Conservation (phyloP, 192 early-diverging fungal species). For the Gaertneriomyces semiglobifer region DNA sequence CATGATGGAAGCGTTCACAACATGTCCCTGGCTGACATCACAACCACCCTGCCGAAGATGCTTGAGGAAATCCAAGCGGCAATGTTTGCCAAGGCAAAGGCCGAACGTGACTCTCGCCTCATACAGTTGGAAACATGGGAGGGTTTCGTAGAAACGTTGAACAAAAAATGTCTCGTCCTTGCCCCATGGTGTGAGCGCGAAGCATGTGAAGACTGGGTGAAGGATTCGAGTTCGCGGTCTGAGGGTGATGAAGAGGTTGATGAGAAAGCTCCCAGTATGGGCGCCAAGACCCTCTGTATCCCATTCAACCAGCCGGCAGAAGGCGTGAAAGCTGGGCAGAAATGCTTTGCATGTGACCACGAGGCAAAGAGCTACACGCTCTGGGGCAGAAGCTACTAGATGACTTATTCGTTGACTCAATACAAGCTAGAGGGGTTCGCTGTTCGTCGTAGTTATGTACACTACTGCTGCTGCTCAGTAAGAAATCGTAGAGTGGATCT, state of each 20-base stretch:
- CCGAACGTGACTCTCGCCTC: conserved; percentile 67
- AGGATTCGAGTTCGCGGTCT: conserved; percentile 76
- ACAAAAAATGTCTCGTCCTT: conserved; percentile 80
- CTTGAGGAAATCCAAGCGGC: conserved; percentile 81
- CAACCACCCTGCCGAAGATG: conserved; percentile 51
- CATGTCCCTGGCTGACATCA: conserved; percentile 62
- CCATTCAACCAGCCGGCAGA: conserved; percentile 90
- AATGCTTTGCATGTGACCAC: conserved; percentile 70
- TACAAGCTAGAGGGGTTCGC: too few species aligned
- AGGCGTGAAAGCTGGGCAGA: conserved; percentile 78
- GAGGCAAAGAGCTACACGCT: conserved; percentile 52
- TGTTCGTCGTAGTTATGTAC: too few species aligned
- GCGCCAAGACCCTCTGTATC: conserved; percentile 98
- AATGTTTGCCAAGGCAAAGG: conserved; percentile 86
- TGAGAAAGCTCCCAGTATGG: conserved; percentile 98
- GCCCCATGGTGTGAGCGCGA: conserved; percentile 94
- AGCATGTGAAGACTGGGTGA: conserved; percentile 94
- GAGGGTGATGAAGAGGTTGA: conserved; percentile 71
- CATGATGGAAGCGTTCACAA: conserved; percentile 66
- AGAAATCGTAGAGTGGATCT: too few species aligned
- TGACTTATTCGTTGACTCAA: too few species aligned
- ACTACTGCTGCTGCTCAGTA: too few species aligned
- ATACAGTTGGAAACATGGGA: conserved; percentile 84
- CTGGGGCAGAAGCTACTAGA: conserved; percentile 56
- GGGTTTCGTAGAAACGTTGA: conserved; percentile 87